Conservation (phyloP, 805 yeast species). For the Komagataella populi region DNA sequence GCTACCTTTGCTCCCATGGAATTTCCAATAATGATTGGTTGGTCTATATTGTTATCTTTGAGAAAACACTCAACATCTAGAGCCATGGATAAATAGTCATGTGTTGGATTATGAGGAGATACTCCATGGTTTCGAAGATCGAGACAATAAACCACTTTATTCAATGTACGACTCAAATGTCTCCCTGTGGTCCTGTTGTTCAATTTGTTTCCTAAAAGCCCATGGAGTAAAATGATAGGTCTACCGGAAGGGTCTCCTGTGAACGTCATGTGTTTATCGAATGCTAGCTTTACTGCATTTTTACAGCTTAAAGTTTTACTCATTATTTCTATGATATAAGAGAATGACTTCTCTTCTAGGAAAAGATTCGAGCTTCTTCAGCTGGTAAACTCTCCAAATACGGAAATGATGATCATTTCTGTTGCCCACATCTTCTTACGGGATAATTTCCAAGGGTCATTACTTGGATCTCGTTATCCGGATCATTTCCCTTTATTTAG, state of each 20-base stretch:
- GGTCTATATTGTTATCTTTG: slow-evolving; percentile 18
- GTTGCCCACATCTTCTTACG: too few relatives aligned
- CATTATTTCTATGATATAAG: neutral
- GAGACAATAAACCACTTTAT: slow-evolving; percentile 46
- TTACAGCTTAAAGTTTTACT: neutral
- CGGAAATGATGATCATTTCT: too few relatives aligned
- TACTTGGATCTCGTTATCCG: too few relatives aligned
- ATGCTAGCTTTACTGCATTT: slow-evolving; percentile 6
- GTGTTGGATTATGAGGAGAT: slow-evolving; percentile 60
- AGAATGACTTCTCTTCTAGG: too few relatives aligned
- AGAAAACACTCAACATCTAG: slow-evolving; percentile 71
- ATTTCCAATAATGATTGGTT: slow-evolving; percentile 52
- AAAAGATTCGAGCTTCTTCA: too few relatives aligned
- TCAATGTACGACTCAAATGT: slow-evolving; percentile 27
- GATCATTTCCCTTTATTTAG: too few relatives aligned
- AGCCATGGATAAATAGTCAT: slow-evolving; percentile 66
- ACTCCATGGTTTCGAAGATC: slow-evolving; percentile 88
- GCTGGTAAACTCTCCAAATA: too few relatives aligned
- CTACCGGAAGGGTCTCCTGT: slow-evolving; percentile 8
- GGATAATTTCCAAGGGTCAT: too few relatives aligned
- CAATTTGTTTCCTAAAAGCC: slow-evolving; percentile 68
- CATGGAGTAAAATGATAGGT: slow-evolving; percentile 76
- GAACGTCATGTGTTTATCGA: slow-evolving; percentile 4
- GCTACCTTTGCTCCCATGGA: slow-evolving; percentile 93
- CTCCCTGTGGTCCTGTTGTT: slow-evolving; percentile 71